These are phyloP conservation scores for Podosphaera xanthii DNA, from an alignment of 2,329 filamentous ascomycete genomes.

Conservation along the genomic window DNA sequence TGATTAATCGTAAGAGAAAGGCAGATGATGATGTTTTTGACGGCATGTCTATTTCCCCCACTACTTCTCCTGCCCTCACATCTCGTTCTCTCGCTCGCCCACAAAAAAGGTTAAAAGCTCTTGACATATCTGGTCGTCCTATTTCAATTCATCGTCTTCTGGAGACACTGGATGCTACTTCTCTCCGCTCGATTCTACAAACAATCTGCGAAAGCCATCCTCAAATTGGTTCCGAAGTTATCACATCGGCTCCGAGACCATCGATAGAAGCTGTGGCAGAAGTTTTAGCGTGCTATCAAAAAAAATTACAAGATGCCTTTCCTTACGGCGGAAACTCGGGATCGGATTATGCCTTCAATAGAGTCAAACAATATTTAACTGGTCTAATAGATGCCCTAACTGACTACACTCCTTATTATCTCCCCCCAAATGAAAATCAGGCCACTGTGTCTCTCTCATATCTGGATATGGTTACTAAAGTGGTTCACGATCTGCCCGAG, in stretches of 20 bases:
- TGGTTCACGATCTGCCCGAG: conserved; percentile 72
- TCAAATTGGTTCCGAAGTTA: conserved; percentile 64
- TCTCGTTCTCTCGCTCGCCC: conserved; percentile 43
- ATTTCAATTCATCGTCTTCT: conserved; percentile 56
- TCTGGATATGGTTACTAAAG: conserved; percentile 69
- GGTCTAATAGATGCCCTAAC: conserved; percentile 71
- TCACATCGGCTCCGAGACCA: conserved; percentile 65
- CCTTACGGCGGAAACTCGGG: conserved; percentile 66
- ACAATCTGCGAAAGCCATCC: conserved; percentile 80
- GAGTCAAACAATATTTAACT: conserved; percentile 59
- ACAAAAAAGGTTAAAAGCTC: conserved; percentile 36
- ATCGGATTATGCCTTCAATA: conserved; percentile 86
- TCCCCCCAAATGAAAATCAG: conserved; percentile 75
- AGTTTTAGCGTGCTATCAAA: conserved; percentile 64
- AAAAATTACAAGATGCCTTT: conserved; percentile 53
- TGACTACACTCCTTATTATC: conserved; percentile 88
- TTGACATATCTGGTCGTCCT: conserved; percentile 45
- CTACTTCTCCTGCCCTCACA: conserved; percentile 54
- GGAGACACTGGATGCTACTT: conserved; percentile 71
- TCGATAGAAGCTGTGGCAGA: conserved; percentile 59
- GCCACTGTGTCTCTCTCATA: conserved; percentile 66
- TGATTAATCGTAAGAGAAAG: conserved; percentile 42
- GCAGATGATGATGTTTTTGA: conserved; percentile 56
- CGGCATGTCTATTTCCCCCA: conserved; percentile 79
- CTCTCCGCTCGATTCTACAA: conserved; percentile 69